These are phyloP conservation scores for Citrus trifoliata DNA, from an alignment of 345 rosid genomes.

Conservation along the genomic window DNA sequence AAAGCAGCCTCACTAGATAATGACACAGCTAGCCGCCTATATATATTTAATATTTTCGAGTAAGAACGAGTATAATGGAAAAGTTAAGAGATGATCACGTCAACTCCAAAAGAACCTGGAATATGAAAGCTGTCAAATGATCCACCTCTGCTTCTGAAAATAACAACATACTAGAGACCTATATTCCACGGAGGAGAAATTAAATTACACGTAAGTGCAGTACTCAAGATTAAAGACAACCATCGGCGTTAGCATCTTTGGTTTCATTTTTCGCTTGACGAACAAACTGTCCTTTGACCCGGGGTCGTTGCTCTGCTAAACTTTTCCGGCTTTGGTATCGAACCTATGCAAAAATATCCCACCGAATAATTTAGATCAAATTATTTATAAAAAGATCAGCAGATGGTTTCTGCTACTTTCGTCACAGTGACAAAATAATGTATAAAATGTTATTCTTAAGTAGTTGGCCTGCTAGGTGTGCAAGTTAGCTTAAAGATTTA, in stretches of 20 bases:
- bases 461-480: no score
- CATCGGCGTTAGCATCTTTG: slow-evolving; percentile 9
- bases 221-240: background rate
- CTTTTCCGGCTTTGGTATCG: slow-evolving; percentile 77
- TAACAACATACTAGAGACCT: background rate
- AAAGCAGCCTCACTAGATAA: slow-evolving; percentile 5
- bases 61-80: background rate
- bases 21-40: slow-evolving; percentile 8
- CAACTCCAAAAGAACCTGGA: background rate
- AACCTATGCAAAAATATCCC: slow-evolving; percentile 40
- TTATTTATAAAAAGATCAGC: background rate
- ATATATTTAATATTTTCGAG: background rate
- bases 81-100: background rate
- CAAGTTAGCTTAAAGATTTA: background rate
- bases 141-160: background rate
- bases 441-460: no score
- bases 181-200: background rate
- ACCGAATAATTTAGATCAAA: background rate
- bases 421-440: background rate
- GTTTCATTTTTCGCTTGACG: slow-evolving; percentile 38
- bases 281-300: slow-evolving; percentile 86
- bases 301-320: slow-evolving; percentile 78
- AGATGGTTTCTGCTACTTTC: background rate
- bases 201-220: background rate
- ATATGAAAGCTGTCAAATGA: background rate